Percentiles rank a stretch among this genome's conserved stretches.
These are phyloP conservation scores for Paxillus ammoniavirescens DNA, from an alignment of 768 basidiomycete genomes.

Conservation along the genomic window DNA sequence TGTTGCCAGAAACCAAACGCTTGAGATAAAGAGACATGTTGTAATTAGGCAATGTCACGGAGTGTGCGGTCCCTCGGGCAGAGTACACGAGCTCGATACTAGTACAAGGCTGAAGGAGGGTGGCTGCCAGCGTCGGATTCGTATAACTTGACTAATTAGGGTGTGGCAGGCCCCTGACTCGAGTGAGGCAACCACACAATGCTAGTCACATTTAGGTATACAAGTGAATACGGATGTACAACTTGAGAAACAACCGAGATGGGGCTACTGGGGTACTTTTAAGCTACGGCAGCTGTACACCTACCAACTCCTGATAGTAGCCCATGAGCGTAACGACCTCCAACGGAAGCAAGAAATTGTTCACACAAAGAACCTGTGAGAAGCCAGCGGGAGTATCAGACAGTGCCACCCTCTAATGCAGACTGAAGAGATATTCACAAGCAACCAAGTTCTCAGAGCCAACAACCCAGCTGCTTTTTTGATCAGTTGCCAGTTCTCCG, in stretches of 20 bases:
- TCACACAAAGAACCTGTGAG: conserved; percentile 51
- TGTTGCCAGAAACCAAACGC: conserved; percentile 77
- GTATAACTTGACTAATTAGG: too few relatives aligned
- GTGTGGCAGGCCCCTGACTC: too few relatives aligned
- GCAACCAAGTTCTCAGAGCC: conserved; percentile 58
- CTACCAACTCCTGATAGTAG: conserved; percentile 54
- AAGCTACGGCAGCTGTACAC: conserved; percentile 38
- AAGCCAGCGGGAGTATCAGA: not conserved
- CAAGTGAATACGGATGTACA: too few relatives aligned
- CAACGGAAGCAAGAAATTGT: conserved; percentile 48
- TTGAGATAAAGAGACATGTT: conserved; percentile 69
- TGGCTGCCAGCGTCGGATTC: too few relatives aligned
- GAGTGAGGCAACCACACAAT: too few relatives aligned
- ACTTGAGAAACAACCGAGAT: too few relatives aligned
- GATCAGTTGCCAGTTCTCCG: conserved; percentile 64
- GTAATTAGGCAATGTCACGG: not conserved
- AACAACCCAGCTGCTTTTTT: conserved; percentile 67
- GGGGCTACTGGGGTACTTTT: not conserved
- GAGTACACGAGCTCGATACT: too few relatives aligned
- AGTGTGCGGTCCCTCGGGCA: too few relatives aligned
- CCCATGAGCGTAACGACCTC: conserved; percentile 52
- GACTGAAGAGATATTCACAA: conserved; percentile 39
- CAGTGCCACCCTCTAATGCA: not conserved
- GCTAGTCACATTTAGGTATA: too few relatives aligned
- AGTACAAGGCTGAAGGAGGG: too few relatives aligned